Evolutionary conservation across 108 stramenopile species (phyloP).

Genomic region (Nitzschia sp.): DNA sequence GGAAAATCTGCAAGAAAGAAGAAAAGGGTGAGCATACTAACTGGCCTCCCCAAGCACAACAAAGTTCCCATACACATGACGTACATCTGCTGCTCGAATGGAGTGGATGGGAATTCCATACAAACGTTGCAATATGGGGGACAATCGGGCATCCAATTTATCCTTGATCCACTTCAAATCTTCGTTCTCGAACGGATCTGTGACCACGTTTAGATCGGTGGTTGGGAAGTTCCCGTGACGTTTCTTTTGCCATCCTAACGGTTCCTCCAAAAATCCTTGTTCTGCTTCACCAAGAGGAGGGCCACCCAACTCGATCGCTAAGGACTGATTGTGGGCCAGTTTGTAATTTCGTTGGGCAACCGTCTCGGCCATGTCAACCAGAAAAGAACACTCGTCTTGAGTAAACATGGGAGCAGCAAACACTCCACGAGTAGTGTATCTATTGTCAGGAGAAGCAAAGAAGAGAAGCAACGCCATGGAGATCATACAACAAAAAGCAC

Average conservation of each 20-base stretch:
- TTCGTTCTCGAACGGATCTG: conserved; percentile 47
- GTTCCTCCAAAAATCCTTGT: conserved; percentile 23
- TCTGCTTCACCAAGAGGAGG: neutral
- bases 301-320: neutral
- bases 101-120: conserved; percentile 41
- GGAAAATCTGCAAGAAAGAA: conserved; percentile 34
- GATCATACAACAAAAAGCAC: neutral
- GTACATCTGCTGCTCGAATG: conserved; percentile 53
- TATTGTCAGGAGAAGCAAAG: conserved; percentile 43
- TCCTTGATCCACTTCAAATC: conserved; percentile 38
- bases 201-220: conserved; percentile 60
- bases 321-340: conserved; percentile 1
- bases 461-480: conserved; percentile 22
- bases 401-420: conserved; percentile 51
- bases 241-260: conserved; percentile 53
- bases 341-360: conserved; percentile 46
- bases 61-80: no score
- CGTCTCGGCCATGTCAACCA: conserved; percentile 51
- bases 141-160: conserved; percentile 48
- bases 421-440: conserved; percentile 40
- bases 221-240: conserved; percentile 57
- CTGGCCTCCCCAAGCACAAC: no score
- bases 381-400: conserved; percentile 45
- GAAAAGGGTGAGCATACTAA: no score
- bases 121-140: conserved; percentile 45